Evolutionary conservation across 768 basidiomycete species (phyloP).

Genomic region (Tylopilus sp.): DNA sequence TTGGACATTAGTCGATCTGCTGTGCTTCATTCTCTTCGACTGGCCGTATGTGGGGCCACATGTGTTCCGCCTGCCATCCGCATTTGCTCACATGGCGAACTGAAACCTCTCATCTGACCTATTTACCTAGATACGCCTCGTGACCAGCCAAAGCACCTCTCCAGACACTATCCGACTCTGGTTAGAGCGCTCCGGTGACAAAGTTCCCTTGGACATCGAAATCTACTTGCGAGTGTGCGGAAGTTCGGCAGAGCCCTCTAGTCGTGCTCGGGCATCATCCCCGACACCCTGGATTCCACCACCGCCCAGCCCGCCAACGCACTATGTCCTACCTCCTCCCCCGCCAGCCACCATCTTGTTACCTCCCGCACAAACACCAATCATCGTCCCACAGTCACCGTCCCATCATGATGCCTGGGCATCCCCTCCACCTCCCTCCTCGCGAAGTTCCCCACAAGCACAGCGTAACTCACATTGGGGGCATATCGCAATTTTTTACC

Average conservation of each 20-base stretch:
- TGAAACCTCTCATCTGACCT: conserved; percentile 1
- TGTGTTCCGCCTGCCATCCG: conserved; percentile 2
- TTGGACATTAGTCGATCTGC: neutral
- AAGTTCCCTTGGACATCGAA: conserved; percentile 74
- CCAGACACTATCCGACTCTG: conserved; percentile 80
- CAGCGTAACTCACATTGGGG: conserved; percentile 70
- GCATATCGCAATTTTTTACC: conserved; percentile 73
- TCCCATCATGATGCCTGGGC: conserved; percentile 39
- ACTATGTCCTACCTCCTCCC: conserved; percentile 37
- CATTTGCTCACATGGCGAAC: neutral
- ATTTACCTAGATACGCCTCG: conserved; percentile 59
- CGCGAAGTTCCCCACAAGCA: conserved; percentile 28
- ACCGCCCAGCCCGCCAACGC: conserved; percentile 29
- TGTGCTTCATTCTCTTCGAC: neutral
- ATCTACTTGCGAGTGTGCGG: conserved; percentile 62
- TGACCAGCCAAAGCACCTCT: conserved; percentile 65
- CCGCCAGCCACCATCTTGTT: conserved; percentile 29
- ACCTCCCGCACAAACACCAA: conserved; percentile 39
- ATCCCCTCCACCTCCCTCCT: conserved; percentile 26
- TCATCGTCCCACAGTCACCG: conserved; percentile 46
- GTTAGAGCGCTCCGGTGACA: conserved; percentile 74
- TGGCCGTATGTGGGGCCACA: neutral
- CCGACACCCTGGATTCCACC: conserved; percentile 33
- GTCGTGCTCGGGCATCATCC: conserved; percentile 26
- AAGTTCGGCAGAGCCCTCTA: conserved; percentile 20